phyloP scores from a whole-genome alignment of 2,329 filamentous ascomycete species.

The Didymella glomerata region DNA sequence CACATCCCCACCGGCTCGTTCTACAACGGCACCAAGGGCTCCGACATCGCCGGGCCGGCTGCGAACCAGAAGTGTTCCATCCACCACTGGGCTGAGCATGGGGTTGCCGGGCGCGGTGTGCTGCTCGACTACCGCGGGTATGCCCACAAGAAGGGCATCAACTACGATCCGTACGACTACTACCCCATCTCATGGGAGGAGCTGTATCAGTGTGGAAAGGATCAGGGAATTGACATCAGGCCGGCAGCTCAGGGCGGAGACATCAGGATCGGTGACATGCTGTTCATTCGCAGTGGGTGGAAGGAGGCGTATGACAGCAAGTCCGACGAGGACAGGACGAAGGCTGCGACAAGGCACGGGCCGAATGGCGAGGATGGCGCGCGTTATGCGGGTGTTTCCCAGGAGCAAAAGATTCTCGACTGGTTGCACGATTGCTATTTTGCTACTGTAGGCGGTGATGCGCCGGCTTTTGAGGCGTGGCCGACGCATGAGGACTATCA shows the following conservation, averaged over 20 bases:
- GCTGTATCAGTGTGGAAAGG: conserved; percentile 65
- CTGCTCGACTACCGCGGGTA: conserved; percentile 56
- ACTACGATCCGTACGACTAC: conserved; percentile 54
- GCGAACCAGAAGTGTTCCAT: conserved; percentile 56
- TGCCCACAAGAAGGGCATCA: conserved; percentile 53
- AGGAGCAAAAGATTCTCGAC: conserved; percentile 64
- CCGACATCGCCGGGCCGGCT: conserved; percentile 51
- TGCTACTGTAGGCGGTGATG: conserved; percentile 70
- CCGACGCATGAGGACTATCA: conserved; percentile 58
- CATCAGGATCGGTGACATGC: conserved; percentile 68
- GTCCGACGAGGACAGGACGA: conserved; percentile 44
- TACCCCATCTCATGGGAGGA: conserved; percentile 55
- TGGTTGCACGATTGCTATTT: conserved; percentile 78
- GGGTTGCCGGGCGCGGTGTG: conserved; percentile 56
- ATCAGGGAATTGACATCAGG: conserved; percentile 69
- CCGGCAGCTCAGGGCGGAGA: conserved; percentile 63
- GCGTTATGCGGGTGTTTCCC: conserved; percentile 60
- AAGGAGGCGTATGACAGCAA: conserved; percentile 65
- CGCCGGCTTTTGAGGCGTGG: conserved; percentile 70
- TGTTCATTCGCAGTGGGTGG: conserved; percentile 71
- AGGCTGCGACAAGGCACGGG: conserved; percentile 56
- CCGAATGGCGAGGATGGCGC: conserved; percentile 51
- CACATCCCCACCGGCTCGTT: conserved; percentile 52
- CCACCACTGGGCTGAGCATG: conserved; percentile 57
- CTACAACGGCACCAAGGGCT: conserved; percentile 55